Evolutionary conservation across 78 protist species (phyloP).

Genomic region (Diacronema lutheri): DNA sequence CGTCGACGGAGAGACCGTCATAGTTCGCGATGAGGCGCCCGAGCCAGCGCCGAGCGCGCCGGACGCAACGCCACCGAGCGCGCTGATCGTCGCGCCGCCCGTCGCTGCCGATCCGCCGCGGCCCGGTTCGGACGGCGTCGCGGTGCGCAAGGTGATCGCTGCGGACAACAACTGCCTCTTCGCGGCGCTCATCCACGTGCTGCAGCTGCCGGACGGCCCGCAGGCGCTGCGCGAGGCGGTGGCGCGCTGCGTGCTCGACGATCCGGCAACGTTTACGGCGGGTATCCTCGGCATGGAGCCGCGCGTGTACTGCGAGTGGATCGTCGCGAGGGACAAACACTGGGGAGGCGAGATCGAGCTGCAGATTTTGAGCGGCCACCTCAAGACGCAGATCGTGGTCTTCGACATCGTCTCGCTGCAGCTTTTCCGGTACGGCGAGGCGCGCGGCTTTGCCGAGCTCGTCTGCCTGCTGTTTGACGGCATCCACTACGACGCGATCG

Average conservation of each 20-base stretch:
- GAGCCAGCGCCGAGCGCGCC: too few species aligned
- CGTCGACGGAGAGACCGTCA: too few species aligned
- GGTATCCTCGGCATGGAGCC: background rate
- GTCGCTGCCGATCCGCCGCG: too few species aligned
- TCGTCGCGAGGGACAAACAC: background rate
- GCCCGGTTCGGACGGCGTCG: too few species aligned
- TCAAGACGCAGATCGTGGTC: background rate
- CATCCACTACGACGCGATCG: background rate
- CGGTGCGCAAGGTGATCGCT: background rate
- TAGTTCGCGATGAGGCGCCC: too few species aligned
- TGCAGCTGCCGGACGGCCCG: background rate
- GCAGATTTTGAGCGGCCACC: background rate
- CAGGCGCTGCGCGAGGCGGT: background rate
- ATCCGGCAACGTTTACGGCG: background rate
- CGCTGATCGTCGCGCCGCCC: too few species aligned
- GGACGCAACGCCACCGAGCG: too few species aligned
- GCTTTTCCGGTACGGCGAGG: background rate
- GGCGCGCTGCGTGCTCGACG: background rate
- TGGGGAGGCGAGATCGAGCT: constrained; percentile 6
- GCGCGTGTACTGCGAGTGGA: background rate
- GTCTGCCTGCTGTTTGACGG: background rate
- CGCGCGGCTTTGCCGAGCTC: background rate
- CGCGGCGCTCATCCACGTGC: background rate
- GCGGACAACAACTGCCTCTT: background rate
- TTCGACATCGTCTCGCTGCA: background rate